Percentiles rank a stretch among this genome's conserved stretches.
Evolutionary conservation across 176 grass and related monocot genomes (phyloP).

Genomic region (Hsuehochloa calcarea): DNA sequence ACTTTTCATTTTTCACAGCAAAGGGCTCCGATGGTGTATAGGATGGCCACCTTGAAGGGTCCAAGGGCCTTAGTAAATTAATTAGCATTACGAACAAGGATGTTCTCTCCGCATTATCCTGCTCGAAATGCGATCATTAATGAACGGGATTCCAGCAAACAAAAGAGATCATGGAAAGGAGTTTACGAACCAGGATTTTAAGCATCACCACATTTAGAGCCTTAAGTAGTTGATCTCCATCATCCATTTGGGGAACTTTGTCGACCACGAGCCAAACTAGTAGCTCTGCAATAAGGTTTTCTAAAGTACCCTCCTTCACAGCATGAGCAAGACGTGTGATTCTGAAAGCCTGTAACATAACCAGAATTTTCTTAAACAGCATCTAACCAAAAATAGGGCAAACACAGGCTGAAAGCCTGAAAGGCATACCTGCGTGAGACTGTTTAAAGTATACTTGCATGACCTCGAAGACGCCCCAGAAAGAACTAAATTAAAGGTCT

Average conservation of each 20-base stretch:
- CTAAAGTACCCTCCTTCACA: too few species aligned
- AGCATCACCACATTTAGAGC: conserved; percentile 42
- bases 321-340: too few species aligned
- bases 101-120: conserved; percentile 56
- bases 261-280: too few species aligned
- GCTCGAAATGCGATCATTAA: not conserved
- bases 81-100: conserved; percentile 49
- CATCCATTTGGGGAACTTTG: conserved; percentile 37
- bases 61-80: conserved; percentile 45
- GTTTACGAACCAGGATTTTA: conserved; percentile 47
- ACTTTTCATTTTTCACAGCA: conserved; percentile 43
- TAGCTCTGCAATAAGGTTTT: too few species aligned
- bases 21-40: conserved; percentile 22
- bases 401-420: too few species aligned
- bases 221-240: conserved; percentile 58
- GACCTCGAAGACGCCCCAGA: too few species aligned
- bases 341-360: too few species aligned
- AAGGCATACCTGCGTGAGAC: too few species aligned
- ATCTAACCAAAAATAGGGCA: too few species aligned
- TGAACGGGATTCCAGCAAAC: not conserved
- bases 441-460: too few species aligned
- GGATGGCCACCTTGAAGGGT: conserved; percentile 48
- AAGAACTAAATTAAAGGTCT: too few species aligned
- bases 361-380: too few species aligned
- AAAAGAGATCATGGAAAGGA: not conserved